These are phyloP conservation scores for Aspergillus latus DNA, from an alignment of 2,329 filamentous ascomycete species.

Conservation along the genomic window DNA sequence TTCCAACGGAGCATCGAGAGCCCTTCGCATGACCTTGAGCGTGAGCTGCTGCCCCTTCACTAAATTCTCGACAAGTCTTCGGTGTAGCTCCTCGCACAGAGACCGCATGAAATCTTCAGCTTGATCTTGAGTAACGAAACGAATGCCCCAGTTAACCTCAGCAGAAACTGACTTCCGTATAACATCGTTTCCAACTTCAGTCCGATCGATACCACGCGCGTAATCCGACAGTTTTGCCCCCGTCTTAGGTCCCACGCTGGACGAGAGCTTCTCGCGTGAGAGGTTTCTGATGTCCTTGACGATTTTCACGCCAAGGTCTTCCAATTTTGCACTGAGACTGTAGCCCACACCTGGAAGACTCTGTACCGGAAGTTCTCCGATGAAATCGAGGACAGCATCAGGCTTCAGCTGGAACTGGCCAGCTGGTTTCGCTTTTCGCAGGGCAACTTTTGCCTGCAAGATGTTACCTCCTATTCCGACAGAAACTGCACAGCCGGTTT, in stretches of 20 bases:
- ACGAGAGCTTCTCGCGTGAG: conserved; percentile 72
- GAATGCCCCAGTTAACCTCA: conserved; percentile 97
- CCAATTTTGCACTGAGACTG: conserved; percentile 82
- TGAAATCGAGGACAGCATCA: conserved; percentile 72
- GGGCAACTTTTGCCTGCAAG: conserved; percentile 82
- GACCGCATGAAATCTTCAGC: conserved; percentile 88
- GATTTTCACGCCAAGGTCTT: conserved; percentile 77
- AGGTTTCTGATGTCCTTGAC: conserved; percentile 80
- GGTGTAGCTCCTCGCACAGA: conserved; percentile 80
- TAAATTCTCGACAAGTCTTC: conserved; percentile 74
- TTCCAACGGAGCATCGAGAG: conserved; percentile 82
- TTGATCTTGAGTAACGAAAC: conserved; percentile 88
- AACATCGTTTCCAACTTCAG: conserved; percentile 81
- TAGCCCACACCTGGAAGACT: conserved; percentile 86
- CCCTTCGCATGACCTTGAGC: conserved; percentile 90
- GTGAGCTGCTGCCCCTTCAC: conserved; percentile 87
- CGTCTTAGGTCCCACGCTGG: conserved; percentile 82
- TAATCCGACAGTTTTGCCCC: conserved; percentile 90
- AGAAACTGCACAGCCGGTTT: conserved; percentile 83
- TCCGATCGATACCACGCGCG: conserved; percentile 78
- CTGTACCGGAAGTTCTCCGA: conserved; percentile 75
- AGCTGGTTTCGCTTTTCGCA: conserved; percentile 90
- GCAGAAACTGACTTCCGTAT: conserved; percentile 92
- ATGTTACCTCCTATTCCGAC: conserved; percentile 92
- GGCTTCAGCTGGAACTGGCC: conserved; percentile 87